Evolutionary conservation across 1,284 basidiomycete genomes (phyloP).

Genomic region (Boletus semigastroideus): DNA sequence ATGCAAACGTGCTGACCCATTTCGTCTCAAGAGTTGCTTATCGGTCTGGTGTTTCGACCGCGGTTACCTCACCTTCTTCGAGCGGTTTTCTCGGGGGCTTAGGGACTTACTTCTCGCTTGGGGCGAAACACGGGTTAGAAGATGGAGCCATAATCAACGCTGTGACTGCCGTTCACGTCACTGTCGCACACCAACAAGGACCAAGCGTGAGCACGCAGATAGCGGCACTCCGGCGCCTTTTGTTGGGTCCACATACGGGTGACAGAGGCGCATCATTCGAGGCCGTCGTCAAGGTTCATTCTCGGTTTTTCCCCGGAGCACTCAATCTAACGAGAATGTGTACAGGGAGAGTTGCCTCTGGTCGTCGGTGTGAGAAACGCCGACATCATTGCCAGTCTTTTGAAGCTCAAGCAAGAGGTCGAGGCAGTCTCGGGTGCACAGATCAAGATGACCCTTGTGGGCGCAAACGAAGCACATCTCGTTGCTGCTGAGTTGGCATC

Average conservation of each 20-base stretch:
- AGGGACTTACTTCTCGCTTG: conserved; percentile 63
- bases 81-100: conserved; percentile 64
- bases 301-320: not conserved
- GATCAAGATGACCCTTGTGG: conserved; percentile 61
- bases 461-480: conserved; percentile 74
- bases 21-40: conserved; percentile 52
- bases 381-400: conserved; percentile 76
- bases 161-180: conserved; percentile 59
- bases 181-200: conserved; percentile 39
- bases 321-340: conserved; percentile 7
- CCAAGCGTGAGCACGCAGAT: conserved; percentile 65
- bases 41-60: conserved; percentile 63
- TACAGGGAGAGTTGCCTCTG: conserved; percentile 51
- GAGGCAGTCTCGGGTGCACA: conserved; percentile 42
- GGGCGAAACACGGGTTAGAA: conserved; percentile 64
- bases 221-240: conserved; percentile 58
- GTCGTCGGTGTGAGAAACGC: conserved; percentile 61
- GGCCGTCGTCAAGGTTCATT: conserved; percentile 40
- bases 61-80: conserved; percentile 57
- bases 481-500: conserved; percentile 73
- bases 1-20: not conserved
- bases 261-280: conserved; percentile 54
- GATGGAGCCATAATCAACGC: conserved; percentile 65
- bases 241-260: conserved; percentile 50
- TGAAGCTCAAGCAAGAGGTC: conserved; percentile 74